Evolutionary conservation across 75 land plant genomes (phyloP).

Genomic region (Sequoia sempervirens): DNA sequence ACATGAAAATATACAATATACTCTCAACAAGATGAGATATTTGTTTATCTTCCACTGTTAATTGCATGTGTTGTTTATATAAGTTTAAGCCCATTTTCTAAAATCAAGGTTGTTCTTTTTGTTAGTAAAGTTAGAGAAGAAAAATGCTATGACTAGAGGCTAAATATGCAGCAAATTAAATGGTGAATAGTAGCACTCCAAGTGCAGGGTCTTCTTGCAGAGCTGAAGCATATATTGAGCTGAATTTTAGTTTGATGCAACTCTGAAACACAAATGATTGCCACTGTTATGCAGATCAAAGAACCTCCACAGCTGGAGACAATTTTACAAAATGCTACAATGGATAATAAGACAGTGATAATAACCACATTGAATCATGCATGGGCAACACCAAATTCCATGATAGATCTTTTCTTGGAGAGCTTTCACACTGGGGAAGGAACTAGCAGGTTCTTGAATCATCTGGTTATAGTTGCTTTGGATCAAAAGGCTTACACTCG

Average conservation of each 20-base stretch:
- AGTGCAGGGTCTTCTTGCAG: too few relatives aligned
- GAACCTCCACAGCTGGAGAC: slow-evolving; percentile 9
- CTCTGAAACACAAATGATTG: neutral
- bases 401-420: slow-evolving; percentile 54
- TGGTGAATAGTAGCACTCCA: too few relatives aligned
- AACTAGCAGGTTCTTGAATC: slow-evolving; percentile 27
- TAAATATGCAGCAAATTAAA: neutral
- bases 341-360: slow-evolving; percentile 45
- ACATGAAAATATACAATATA: too few relatives aligned
- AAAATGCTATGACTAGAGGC: neutral
- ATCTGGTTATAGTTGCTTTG: slow-evolving; percentile 41
- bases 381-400: slow-evolving; percentile 46
- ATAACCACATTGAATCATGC: slow-evolving; percentile 47
- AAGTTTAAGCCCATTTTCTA: neutral
- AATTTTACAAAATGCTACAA: slow-evolving; percentile 24
- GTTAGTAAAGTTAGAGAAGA: too few relatives aligned
- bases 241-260: neutral
- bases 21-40: too few relatives aligned
- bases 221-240: too few relatives aligned
- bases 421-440: slow-evolving; percentile 28
- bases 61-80: too few relatives aligned
- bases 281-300: neutral
- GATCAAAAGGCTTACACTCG: slow-evolving; percentile 31
- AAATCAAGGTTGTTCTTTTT: neutral
- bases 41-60: neutral